Conservation (phyloP, 2,329 filamentous ascomycete genomes). For the Tolypocladium paradoxum region DNA sequence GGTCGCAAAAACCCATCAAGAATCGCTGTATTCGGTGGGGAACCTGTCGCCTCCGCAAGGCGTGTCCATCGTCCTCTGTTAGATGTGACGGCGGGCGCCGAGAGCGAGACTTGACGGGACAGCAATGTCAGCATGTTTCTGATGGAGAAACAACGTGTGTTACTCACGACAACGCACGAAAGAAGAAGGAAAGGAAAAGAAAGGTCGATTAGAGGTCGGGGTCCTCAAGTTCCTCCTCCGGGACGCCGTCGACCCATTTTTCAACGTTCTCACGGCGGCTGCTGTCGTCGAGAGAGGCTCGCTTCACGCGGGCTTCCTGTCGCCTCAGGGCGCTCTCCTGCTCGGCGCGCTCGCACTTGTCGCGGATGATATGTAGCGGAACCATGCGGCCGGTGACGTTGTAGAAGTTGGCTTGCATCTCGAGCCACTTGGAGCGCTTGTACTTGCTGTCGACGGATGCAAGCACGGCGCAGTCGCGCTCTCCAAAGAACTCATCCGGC, state of each 20-base stretch:
- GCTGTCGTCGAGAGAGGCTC: neutral
- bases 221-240: constrained; percentile 2
- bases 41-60: neutral
- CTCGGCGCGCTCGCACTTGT: constrained; percentile 21
- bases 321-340: neutral
- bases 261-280: constrained; percentile 6
- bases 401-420: constrained; percentile 33
- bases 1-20: neutral
- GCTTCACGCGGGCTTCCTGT: neutral
- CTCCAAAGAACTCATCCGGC: constrained; percentile 14
- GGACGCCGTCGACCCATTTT: constrained; percentile 10
- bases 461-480: constrained; percentile 23
- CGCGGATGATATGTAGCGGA: constrained; percentile 24
- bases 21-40: neutral
- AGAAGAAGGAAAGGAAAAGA: neutral
- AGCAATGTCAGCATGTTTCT: neutral
- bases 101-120: neutral
- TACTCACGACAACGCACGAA: neutral
- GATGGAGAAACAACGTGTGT: no score
- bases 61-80: neutral
- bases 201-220: neutral
- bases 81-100: neutral
- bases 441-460: constrained; percentile 22
- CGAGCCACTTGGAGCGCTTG: constrained; percentile 23
- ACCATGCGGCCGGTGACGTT: constrained; percentile 32